These are phyloP conservation scores for Kluyveromyces starmeri DNA, from an alignment of 805 yeast genomes.

Conservation along the genomic window DNA sequence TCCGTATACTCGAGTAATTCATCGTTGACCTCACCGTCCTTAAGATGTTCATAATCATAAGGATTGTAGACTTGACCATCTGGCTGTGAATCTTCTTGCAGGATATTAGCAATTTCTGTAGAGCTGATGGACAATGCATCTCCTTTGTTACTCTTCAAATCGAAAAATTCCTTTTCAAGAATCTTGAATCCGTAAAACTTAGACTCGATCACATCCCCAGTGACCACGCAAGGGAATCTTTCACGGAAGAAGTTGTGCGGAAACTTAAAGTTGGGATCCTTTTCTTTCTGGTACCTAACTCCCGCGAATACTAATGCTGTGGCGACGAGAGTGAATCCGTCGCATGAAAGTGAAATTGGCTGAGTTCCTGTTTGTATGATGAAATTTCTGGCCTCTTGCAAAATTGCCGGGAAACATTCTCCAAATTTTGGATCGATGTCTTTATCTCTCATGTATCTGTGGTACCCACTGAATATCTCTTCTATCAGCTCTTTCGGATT, in stretches of 20 bases:
- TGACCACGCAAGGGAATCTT: constrained; percentile 20
- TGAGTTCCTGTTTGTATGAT: constrained; percentile 31
- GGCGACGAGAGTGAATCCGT: constrained; percentile 26
- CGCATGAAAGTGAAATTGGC: constrained; percentile 28
- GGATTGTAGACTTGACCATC: constrained; percentile 8
- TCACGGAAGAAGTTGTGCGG: constrained; percentile 25
- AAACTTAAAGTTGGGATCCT: constrained; percentile 22
- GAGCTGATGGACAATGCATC: constrained; percentile 20
- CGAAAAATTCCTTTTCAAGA: constrained; percentile 28
- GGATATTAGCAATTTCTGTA: constrained; percentile 16
- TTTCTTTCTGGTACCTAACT: constrained; percentile 20
- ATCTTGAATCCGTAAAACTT: constrained; percentile 23
- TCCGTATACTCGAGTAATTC: constrained; percentile 24
- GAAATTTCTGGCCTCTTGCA: constrained; percentile 28
- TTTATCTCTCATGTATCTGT: constrained; percentile 24
- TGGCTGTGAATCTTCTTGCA: constrained; percentile 16
- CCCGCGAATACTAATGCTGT: constrained; percentile 26
- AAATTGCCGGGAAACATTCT: constrained; percentile 22
- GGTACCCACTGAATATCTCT: constrained; percentile 27
- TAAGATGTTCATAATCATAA: constrained; percentile 20
- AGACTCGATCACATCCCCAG: constrained; percentile 17
- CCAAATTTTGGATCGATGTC: constrained; percentile 23
- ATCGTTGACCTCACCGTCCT: constrained; percentile 24
- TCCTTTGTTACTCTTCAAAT: constrained; percentile 29
- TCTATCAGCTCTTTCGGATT: constrained; percentile 30